Percentiles rank a stretch among this genome's conserved stretches.
phyloP scores from a whole-genome alignment of 106 monocot species.

The Dendrobium catenatum region DNA sequence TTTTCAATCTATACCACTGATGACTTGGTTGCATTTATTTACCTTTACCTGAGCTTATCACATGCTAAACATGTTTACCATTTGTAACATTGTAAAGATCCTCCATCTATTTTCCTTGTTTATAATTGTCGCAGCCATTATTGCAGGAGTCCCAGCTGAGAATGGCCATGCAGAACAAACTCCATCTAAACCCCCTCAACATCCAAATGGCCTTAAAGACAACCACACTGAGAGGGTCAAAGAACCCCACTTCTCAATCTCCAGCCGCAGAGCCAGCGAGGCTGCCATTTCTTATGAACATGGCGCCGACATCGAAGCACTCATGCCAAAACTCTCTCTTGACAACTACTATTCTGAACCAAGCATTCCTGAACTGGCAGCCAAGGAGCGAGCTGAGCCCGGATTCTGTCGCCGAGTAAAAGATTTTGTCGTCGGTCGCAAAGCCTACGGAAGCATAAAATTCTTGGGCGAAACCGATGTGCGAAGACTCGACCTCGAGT shows the following conservation, averaged over 20 bases:
- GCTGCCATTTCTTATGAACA: conserved; percentile 51
- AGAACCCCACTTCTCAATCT: conserved; percentile 17
- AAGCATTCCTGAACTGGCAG: conserved; percentile 68
- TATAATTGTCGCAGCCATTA: not conserved
- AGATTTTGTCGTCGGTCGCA: conserved; percentile 75
- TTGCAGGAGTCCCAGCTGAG: conserved; percentile 17
- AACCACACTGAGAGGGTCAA: conserved; percentile 12
- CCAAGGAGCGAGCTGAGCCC: conserved; percentile 67
- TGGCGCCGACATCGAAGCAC: conserved; percentile 52
- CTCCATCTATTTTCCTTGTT: no score
- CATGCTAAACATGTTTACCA: no score
- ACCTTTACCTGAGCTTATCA: no score
- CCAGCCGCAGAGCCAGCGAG: conserved; percentile 35
- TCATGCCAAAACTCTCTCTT: conserved; percentile 69
- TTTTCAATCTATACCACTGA: no score
- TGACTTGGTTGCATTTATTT: no score
- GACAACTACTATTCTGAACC: conserved; percentile 73
- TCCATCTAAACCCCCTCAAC: conserved; percentile 7
- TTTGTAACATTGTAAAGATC: no score
- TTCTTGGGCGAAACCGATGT: conserved; percentile 80
- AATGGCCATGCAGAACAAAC: conserved; percentile 25
- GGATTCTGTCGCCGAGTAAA: conserved; percentile 70
- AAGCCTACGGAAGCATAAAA: conserved; percentile 75
- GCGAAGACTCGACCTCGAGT: conserved; percentile 74
- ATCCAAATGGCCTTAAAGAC: conserved; percentile 27